Conservation (phyloP, 495 filamentous ascomycete species). For the Trichoderma parareesei region DNA sequence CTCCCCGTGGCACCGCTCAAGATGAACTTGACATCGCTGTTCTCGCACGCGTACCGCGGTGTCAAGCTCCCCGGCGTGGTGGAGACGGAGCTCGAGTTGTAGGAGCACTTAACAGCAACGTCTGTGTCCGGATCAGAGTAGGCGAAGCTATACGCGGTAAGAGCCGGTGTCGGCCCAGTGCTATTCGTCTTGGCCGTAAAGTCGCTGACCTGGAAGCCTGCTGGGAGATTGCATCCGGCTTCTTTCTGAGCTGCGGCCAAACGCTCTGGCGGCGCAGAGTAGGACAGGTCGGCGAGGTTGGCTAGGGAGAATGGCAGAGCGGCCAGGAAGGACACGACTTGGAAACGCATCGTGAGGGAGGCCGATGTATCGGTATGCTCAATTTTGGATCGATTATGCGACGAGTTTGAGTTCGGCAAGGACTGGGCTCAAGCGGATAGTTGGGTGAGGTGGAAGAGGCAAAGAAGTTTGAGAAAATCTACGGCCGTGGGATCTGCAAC, state of each 20-base stretch:
- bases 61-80: slow-evolving; percentile 17
- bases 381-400: no score
- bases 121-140: slow-evolving; percentile 20
- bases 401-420: not conserved
- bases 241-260: not conserved
- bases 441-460: not conserved
- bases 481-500: not conserved
- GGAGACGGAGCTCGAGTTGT: slow-evolving; percentile 20
- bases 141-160: slow-evolving; percentile 17
- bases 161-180: not conserved
- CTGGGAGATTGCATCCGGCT: slow-evolving; percentile 20
- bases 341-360: not conserved
- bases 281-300: not conserved
- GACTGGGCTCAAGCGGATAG: not conserved
- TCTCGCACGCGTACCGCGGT: slow-evolving; percentile 22
- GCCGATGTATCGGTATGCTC: not conserved
- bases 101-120: slow-evolving; percentile 21
- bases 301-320: slow-evolving; percentile 4
- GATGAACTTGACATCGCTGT: slow-evolving; percentile 40
- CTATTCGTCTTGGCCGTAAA: slow-evolving; percentile 17
- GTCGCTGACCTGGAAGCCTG: slow-evolving; percentile 17
- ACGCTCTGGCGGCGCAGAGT: not conserved
- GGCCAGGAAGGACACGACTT: not conserved
- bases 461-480: not conserved
- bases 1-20: slow-evolving; percentile 29